phyloP scores from a whole-genome alignment of 1,284 basidiomycete genomes.

The Taiwanofungus camphoratus region DNA sequence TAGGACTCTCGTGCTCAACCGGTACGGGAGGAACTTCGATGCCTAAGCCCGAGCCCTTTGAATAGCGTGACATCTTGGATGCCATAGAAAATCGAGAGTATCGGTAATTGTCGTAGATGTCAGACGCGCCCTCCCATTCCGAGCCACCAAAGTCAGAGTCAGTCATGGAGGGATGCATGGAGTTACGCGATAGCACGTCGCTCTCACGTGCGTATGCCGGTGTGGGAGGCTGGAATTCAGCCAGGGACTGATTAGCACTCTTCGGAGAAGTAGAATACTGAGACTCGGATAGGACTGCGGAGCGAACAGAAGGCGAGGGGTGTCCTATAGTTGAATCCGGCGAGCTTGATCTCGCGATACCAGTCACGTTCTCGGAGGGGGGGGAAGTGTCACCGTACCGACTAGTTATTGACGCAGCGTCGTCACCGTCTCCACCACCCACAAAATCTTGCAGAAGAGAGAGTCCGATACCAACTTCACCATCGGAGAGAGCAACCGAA shows the following conservation, averaged over 20 bases:
- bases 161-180: slow-evolving; percentile 11
- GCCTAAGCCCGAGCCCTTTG: slow-evolving; percentile 24
- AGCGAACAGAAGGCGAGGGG: slow-evolving; percentile 7
- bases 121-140: slow-evolving; percentile 56
- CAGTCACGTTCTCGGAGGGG: slow-evolving; percentile 3
- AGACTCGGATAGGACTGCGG: slow-evolving; percentile 8
- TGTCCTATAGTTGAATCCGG: slow-evolving; percentile 13
- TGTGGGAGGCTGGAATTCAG: slow-evolving; percentile 3
- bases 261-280: slow-evolving; percentile 8
- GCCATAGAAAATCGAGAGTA: slow-evolving; percentile 59
- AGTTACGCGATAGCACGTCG: slow-evolving; percentile 11
- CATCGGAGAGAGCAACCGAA: slow-evolving; percentile 41
- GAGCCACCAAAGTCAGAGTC: slow-evolving; percentile 34
- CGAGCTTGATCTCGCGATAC: background rate
- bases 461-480: slow-evolving; percentile 61
- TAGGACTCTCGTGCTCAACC: slow-evolving; percentile 7
- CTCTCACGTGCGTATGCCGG: slow-evolving; percentile 9
- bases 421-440: slow-evolving; percentile 29
- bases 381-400: slow-evolving; percentile 1
- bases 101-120: slow-evolving; percentile 72
- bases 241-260: slow-evolving; percentile 1
- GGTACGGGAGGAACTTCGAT: slow-evolving; percentile 32
- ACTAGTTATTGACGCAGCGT: slow-evolving; percentile 11
- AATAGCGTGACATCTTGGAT: slow-evolving; percentile 33
- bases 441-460: slow-evolving; percentile 52